These are phyloP conservation scores for Tetrahymena elliotti DNA, from an alignment of 73 alveolate species.

Conservation along the genomic window DNA sequence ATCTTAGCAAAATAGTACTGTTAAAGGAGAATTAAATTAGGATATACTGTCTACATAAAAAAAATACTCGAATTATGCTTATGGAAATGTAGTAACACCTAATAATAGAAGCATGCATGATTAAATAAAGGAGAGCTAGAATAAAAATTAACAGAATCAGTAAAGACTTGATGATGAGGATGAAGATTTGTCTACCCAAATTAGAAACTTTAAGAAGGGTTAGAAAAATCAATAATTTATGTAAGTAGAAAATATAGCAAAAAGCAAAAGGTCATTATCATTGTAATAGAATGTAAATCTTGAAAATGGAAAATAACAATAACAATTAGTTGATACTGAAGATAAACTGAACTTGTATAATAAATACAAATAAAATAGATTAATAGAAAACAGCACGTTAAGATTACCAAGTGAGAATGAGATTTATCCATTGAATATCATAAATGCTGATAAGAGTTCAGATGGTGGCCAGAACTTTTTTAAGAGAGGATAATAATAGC, in stretches of 20 bases:
- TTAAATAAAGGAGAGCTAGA: background rate
- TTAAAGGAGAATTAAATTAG: background rate
- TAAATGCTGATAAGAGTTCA: background rate
- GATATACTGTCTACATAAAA: background rate
- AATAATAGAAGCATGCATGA: background rate
- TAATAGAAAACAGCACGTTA: background rate
- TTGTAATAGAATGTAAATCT: background rate
- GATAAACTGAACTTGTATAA: background rate
- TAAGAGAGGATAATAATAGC: background rate
- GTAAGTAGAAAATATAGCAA: background rate
- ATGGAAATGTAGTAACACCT: background rate
- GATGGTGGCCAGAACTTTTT: background rate
- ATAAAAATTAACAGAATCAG: background rate
- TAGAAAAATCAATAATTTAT: background rate
- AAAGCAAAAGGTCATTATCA: background rate
- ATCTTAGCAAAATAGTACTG: background rate
- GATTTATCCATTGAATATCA: background rate
- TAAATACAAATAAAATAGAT: background rate
- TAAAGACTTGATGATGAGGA: background rate
- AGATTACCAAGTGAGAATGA: background rate
- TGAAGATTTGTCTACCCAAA: background rate
- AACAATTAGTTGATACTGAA: background rate
- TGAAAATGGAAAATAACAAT: background rate
- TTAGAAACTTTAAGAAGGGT: background rate
- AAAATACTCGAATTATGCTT: background rate